A percentile compares a stretch with the other conserved stretches of the same genome.
phyloP scores from a whole-genome alignment of 345 rosid species.

The Tarenaya hassleriana region DNA sequence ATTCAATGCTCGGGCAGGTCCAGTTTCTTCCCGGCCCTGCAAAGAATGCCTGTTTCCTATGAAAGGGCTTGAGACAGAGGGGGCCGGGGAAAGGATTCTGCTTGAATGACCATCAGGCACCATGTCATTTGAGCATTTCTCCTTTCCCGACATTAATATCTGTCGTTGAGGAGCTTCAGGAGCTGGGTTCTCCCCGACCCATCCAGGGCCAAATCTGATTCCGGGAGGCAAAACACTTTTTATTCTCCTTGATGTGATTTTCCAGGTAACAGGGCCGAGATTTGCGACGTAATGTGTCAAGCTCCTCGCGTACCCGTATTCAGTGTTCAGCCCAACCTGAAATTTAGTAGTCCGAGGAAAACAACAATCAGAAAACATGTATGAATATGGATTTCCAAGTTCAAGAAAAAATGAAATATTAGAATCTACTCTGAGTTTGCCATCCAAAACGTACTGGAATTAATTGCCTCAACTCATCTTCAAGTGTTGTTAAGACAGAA shows the following conservation, averaged over 20 bases:
- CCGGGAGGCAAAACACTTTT: conserved; percentile 53
- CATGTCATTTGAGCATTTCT: conserved; percentile 28
- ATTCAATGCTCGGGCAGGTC: conserved; percentile 30
- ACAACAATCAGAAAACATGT: too few species aligned
- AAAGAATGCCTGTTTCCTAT: conserved; percentile 31
- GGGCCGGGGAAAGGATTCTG: conserved; percentile 37
- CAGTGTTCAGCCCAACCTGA: too few species aligned
- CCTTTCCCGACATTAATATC: conserved; percentile 22
- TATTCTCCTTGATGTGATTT: conserved; percentile 66
- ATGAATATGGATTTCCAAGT: neutral
- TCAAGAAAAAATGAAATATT: neutral
- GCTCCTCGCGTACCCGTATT: conserved; percentile 82
- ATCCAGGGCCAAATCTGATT: conserved; percentile 59
- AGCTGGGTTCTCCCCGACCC: conserved; percentile 65
- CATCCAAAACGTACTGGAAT: conserved; percentile 51
- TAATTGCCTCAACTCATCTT: conserved; percentile 62
- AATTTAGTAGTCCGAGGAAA: too few species aligned
- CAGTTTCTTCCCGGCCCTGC: conserved; percentile 34
- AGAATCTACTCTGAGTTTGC: neutral
- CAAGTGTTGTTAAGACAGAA: conserved; percentile 41
- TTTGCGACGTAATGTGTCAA: conserved; percentile 74
- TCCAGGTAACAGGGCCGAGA: conserved; percentile 83
- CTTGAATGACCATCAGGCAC: conserved; percentile 33
- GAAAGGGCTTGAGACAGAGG: conserved; percentile 34
- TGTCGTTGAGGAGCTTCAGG: conserved; percentile 30